Conservation (phyloP, 306 rosid genomes). For the Ochetophila trinervis region DNA sequence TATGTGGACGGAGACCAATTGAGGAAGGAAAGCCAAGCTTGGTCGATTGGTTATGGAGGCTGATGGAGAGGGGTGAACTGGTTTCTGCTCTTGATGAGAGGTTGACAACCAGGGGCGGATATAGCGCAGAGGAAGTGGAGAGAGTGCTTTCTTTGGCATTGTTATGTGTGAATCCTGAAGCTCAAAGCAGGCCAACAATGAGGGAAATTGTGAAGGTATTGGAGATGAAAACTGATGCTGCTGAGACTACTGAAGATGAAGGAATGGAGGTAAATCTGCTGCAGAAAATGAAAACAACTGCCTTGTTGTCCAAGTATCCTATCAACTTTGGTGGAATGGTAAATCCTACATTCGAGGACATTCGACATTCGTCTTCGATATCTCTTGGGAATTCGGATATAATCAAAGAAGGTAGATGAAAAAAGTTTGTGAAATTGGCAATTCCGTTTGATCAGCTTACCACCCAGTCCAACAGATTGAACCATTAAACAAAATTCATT, state of each 20-base stretch:
- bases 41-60: slow-evolving; percentile 45
- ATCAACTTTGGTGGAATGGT: slow-evolving; percentile 19
- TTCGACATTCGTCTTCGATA: slow-evolving; percentile 39
- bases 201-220: slow-evolving; percentile 52
- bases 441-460: not conserved
- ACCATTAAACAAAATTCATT: no score
- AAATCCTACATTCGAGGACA: slow-evolving; percentile 46
- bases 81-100: slow-evolving; percentile 44
- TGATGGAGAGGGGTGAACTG: slow-evolving; percentile 34
- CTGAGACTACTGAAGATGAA: slow-evolving; percentile 20
- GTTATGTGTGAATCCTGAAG: slow-evolving; percentile 49
- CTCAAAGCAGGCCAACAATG: slow-evolving; percentile 52
- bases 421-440: not conserved
- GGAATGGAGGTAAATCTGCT: slow-evolving; percentile 32
- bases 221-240: slow-evolving; percentile 21
- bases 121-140: slow-evolving; percentile 41
- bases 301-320: slow-evolving; percentile 27
- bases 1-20: slow-evolving; percentile 50
- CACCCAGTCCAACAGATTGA: not conserved
- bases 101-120: slow-evolving; percentile 34
- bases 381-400: slow-evolving; percentile 8
- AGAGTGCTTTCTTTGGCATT: slow-evolving; percentile 55
- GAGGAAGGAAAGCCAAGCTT: slow-evolving; percentile 51
- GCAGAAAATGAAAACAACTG: slow-evolving; percentile 29
- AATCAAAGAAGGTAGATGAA: slow-evolving; percentile 30